A percentile compares a stretch with the other conserved stretches of the same genome.
These are phyloP conservation scores for Hydrangea macrophylla DNA, from an alignment of 148 eudicot species.

Conservation along the genomic window DNA sequence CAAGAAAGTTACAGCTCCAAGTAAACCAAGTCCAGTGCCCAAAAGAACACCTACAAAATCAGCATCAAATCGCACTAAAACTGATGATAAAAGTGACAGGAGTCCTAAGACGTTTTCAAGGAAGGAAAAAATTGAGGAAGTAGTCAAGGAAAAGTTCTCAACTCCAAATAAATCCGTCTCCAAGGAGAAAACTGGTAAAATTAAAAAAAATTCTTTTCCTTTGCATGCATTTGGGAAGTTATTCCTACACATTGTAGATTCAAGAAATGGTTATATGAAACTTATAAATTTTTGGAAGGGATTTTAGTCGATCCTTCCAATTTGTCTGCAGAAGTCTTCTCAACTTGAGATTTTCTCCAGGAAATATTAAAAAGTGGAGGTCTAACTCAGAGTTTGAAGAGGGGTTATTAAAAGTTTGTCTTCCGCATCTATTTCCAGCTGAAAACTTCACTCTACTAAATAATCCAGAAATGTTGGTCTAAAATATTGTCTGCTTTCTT, in stretches of 20 bases:
- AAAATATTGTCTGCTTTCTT: slow-evolving; percentile 3
- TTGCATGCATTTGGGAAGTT: too few species aligned
- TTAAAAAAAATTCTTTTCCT: too few species aligned
- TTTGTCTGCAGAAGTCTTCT: slow-evolving; percentile 3
- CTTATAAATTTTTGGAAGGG: too few species aligned
- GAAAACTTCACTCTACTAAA: too few species aligned
- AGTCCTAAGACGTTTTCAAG: slow-evolving; percentile 67
- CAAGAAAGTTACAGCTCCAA: slow-evolving; percentile 42
- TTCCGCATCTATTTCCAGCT: too few species aligned
- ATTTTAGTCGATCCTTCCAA: not conserved
- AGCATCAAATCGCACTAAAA: slow-evolving; percentile 46
- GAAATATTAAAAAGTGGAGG: too few species aligned
- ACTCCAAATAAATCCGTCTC: slow-evolving; percentile 59
- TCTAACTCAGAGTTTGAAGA: too few species aligned
- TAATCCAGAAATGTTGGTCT: too few species aligned
- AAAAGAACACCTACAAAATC: slow-evolving; percentile 51
- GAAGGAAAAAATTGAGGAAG: slow-evolving; percentile 66
- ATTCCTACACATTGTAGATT: too few species aligned
- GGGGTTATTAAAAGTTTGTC: too few species aligned
- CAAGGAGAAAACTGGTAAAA: slow-evolving; percentile 63
- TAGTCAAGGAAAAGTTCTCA: slow-evolving; percentile 49
- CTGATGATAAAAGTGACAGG: slow-evolving; percentile 27
- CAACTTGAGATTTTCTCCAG: not conserved
- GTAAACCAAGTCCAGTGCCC: slow-evolving; percentile 44
- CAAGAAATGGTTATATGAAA: too few species aligned